Conservation (phyloP, 1,139 yeast species). For the Suhomyces maxii region DNA sequence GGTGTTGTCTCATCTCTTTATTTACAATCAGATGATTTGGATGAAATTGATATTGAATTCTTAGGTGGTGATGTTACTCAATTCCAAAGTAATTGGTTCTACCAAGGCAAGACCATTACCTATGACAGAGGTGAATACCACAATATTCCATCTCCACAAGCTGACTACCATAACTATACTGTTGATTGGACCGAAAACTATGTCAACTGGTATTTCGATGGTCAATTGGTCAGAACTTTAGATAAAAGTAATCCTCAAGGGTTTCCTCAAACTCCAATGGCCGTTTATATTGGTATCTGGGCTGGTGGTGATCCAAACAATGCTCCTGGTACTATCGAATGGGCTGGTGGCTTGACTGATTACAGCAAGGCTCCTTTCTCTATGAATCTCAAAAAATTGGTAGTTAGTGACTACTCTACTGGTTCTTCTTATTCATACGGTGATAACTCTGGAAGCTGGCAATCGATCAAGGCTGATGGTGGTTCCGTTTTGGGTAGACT, state of each 20-base stretch:
- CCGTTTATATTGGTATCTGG: conserved; percentile 43
- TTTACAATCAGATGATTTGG: conserved; percentile 81
- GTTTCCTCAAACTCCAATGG: conserved; percentile 54
- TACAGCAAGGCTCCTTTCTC: conserved; percentile 39
- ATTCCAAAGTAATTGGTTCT: conserved; percentile 80
- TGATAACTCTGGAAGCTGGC: conserved; percentile 66
- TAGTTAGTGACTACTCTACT: conserved; percentile 35
- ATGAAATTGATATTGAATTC: conserved; percentile 87
- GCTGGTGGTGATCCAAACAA: conserved; percentile 45
- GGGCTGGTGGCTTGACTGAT: conserved; percentile 31
- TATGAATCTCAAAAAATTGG: conserved; percentile 32
- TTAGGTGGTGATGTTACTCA: conserved; percentile 71
- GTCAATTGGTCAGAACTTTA: conserved; percentile 43
- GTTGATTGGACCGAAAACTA: conserved; percentile 36
- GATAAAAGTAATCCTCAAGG: conserved; percentile 37
- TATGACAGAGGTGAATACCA: conserved; percentile 80
- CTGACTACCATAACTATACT: conserved; percentile 42
- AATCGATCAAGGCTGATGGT: conserved; percentile 61
- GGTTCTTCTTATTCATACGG: conserved; percentile 42
- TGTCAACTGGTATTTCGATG: conserved; percentile 46
- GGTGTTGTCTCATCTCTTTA: conserved; percentile 82
- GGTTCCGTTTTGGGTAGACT: conserved; percentile 68
- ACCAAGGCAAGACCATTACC: conserved; percentile 73
- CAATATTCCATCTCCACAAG: conserved; percentile 48
- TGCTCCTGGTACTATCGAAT: conserved; percentile 48